phyloP scores from a whole-genome alignment of 2,329 filamentous ascomycete species.

The Monascus ruber region DNA sequence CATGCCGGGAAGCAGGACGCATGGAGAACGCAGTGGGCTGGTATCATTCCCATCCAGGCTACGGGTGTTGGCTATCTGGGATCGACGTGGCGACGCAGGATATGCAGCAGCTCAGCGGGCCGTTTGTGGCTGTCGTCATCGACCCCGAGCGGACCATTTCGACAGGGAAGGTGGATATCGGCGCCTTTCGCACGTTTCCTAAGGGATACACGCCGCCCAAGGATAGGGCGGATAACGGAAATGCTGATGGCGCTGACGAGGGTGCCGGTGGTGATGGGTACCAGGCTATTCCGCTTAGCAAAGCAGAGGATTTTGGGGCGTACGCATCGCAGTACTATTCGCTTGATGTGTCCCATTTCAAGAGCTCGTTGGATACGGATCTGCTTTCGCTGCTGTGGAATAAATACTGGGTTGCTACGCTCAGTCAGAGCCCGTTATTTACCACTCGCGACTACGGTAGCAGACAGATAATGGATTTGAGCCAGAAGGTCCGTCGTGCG shows the following conservation, averaged over 20 bases:
- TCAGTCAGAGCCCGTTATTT: constrained; percentile 80
- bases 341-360: constrained; percentile 86
- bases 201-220: constrained; percentile 53
- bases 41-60: constrained; percentile 97
- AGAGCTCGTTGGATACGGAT: constrained; percentile 78
- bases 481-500: constrained; percentile 65
- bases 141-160: constrained; percentile 93
- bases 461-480: constrained; percentile 82
- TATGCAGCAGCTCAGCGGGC: constrained; percentile 81
- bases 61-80: constrained; percentile 94
- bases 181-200: constrained; percentile 87
- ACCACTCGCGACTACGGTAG: constrained; percentile 88
- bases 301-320: constrained; percentile 91
- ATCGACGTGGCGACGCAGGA: constrained; percentile 88
- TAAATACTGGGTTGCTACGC: constrained; percentile 90
- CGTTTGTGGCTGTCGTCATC: constrained; percentile 90
- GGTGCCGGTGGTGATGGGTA: constrained; percentile 28
- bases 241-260: not conserved
- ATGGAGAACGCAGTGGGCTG: constrained; percentile 91
- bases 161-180: constrained; percentile 92
- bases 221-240: constrained; percentile 21
- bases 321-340: constrained; percentile 86
- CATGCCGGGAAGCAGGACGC: constrained; percentile 62
- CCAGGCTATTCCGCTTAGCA: constrained; percentile 66
- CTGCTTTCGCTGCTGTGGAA: constrained; percentile 89